Base-by-base conservation (phyloP, 2,329 filamentous ascomycete species). In the Trichophyton rubrum region DNA sequence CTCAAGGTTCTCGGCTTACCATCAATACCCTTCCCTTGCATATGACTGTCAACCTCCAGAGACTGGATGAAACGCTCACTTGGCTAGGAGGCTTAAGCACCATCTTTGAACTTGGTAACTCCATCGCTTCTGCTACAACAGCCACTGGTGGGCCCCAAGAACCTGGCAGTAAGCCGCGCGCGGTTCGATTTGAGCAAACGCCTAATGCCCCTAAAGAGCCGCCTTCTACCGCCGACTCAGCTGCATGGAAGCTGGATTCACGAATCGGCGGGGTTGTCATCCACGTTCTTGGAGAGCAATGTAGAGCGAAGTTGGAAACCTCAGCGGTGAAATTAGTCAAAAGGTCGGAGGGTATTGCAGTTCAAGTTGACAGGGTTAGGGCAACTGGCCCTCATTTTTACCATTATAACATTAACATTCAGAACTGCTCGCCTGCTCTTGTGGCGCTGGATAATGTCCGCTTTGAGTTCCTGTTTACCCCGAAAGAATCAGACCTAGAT, bases 71-170 rank as follows among this genome's bases (percentile, higher is more conserved):
- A 67, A 89, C 89, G 0, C 85, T 97, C 62, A 84, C 84, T 60
- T 90, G 89, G 80, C 91, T 96, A 73, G 93, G 93, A 40, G 93
- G 93, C 0, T 77, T 99, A 49, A 96, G 91, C 71, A 90, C 90
- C 65, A 87, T 99, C 59, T 77, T 99, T 49, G 95, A 93, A 67
- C 82, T 96, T 71, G 89, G 90, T 64, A 88, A 83, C 62, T 96
- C 92, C 0, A 87, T 95, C 64, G 84, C 86, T 9, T 90, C 88
- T 0, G 87, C 83, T 62, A 80, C 83, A n/a, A 83, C 85, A 0
- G 67, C 72, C 64, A 70, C 75, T 68, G 70, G 67, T 11, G 71
- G 70, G 30, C 67, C 70, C 13, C 68, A 68, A 41, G 66, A 68
- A 56, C 59, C 63, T 51, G 68, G 66, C 64, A 67, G 73, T 62